Base-by-base conservation (phyloP, 495 filamentous ascomycete genomes). In the Aspergillus indologenus region DNA sequence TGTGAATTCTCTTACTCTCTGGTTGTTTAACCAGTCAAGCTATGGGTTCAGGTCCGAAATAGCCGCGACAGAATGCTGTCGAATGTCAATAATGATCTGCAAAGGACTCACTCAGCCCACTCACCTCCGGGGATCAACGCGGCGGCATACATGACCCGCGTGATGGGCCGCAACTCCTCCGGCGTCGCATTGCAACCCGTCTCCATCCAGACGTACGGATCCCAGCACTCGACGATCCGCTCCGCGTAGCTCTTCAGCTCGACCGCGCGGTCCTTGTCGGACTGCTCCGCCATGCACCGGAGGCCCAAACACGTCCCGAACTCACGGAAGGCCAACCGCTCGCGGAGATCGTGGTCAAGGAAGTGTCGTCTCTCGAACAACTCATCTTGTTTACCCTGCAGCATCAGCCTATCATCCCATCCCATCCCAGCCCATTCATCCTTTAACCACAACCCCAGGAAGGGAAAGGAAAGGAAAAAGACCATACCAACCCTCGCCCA, bases 61-160 rank as follows among this genome's bases (percentile, higher is more conserved):
- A 77, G 1, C 75, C 75, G 18, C 64, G 57, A 52, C 65, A 59
- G 53, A 77, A 77, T 15, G 71, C 75, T 77, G 45, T 14, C 12
- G 12, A 14, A 15, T 9, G 34, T 40, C 34, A 40, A 15, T 14
- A 40, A 40, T 14, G 6, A 40, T 40, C 34, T 40, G 6, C 34
- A 14, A 14, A 8, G 23, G n/a, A 26, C n/a, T n/a, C n/a, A n/a
- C n/a, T 9, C 17, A 6, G 18, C 15, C 3, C 47, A 76, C 81
- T 81, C 53, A 87, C 85, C 83, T 64, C 85, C 83, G 5, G 84
- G 83, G 49, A 81, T 76, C 65, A 87, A 61, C 49, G 84, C 85
- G 5, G 85, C 72, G 45, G 86, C 84, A 75, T 85, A 88, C 86
- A 88, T 89, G 29, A 83, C 84, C 54, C 77, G 63, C 23, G 83